These are phyloP conservation scores for Bruguiera sexangula DNA, from an alignment of 345 rosid species.

Conservation along the genomic window DNA sequence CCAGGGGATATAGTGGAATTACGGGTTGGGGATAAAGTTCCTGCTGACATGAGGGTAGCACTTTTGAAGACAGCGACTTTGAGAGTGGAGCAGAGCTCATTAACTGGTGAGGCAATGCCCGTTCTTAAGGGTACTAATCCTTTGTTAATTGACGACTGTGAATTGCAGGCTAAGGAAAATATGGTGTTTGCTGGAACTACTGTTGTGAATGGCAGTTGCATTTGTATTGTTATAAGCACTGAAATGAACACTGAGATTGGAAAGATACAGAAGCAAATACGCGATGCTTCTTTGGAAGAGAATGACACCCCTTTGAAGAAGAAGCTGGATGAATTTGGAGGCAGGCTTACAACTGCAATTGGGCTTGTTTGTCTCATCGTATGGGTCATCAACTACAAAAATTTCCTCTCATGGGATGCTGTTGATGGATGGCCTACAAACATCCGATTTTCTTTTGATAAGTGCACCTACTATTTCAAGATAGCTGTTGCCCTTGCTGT, in stretches of 20 bases:
- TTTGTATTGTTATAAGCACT: constrained; percentile 58
- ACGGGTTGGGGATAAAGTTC: constrained; percentile 80
- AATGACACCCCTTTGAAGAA: constrained; percentile 82
- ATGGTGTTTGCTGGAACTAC: constrained; percentile 87
- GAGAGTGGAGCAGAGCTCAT: constrained; percentile 84
- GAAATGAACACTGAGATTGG: constrained; percentile 95
- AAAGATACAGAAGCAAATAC: constrained; percentile 83
- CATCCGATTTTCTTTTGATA: constrained; percentile 68
- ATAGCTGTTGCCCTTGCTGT: constrained; percentile 94
- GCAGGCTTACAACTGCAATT: constrained; percentile 67
- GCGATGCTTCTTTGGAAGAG: constrained; percentile 78
- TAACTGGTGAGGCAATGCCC: constrained; percentile 97
- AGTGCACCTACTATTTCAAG: constrained; percentile 90
- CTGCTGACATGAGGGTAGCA: constrained; percentile 85
- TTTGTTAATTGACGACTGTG: constrained; percentile 56
- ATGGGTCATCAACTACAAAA: constrained; percentile 80
- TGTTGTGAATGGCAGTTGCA: constrained; percentile 76
- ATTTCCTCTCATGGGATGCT: constrained; percentile 73
- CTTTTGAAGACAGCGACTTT: constrained; percentile 67
- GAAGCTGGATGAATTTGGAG: constrained; percentile 86
- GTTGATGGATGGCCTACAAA: constrained; percentile 72
- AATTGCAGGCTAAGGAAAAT: constrained; percentile 81
- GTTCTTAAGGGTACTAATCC: constrained; percentile 61
- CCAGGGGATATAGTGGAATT: constrained; percentile 86
- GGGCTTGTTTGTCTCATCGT: constrained; percentile 74